Base-by-base conservation (phyloP, 345 rosid genomes). In the Crucihimalaya himalaica region DNA sequence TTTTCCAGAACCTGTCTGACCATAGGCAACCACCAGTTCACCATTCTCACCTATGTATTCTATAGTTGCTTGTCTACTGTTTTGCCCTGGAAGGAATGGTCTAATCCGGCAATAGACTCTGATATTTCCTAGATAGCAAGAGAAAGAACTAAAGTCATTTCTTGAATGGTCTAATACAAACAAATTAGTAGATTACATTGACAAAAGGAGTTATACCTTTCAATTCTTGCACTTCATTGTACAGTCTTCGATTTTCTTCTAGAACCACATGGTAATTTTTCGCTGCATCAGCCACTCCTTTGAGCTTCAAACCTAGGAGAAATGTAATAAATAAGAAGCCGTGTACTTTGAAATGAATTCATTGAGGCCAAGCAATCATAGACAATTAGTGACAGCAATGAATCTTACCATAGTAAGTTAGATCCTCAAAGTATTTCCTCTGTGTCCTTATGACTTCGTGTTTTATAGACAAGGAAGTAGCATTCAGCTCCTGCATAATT, bases 1-100 rank as follows among this genome's bases (percentile, higher is more conserved):
- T 85, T 95, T 95, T 52, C 99, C 99, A 9, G 99, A 95, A 8
- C 99, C 99, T n/a, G 97, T 95, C 86, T 95, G 99, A 47, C 99
- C 99, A 83, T 95, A 95, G n/a, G 99, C 99, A 81, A 95, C 96
- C 73, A 90, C 87, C 72, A 95, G 77, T 78, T 92, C 98, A 75
- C 99, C 99, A 68, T 86, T 90, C 63, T 95, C 99, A 35, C 98
- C 97, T 35, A 82, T 79, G 75, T 84, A 86, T 51, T 95, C 96
- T 37, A 95, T 78, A 31, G 89, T 70, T 28, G 98, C 90, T 68
- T 81, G 94, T 78, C 75, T 90, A 83, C 66, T 84, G 68, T 73
- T 84, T 83, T 95, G 94, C 31, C 92, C 99, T 0, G 88, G 90
- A 74, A 95, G 88, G 76, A 95, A 78, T 45, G 97, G 99, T 60